Conservation (phyloP, 257 asterid genomes). For the Penstemon eatonii region DNA sequence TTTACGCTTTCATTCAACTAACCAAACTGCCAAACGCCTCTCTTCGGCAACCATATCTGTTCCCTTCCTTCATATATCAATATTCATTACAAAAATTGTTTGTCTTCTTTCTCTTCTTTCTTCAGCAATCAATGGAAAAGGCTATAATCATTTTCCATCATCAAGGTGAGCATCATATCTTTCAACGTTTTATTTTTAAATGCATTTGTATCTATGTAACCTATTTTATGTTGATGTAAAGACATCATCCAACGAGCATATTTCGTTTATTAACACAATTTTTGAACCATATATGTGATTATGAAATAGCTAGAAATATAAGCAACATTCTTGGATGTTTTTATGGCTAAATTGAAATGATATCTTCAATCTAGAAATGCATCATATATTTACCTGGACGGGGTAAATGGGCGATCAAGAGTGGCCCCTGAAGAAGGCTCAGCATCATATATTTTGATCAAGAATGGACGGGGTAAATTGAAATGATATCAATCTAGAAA, state of each 20-base stretch:
- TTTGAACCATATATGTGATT: too few species aligned
- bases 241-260: too few species aligned
- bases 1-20: conserved; percentile 34
- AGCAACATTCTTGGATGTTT: too few species aligned
- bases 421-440: neutral
- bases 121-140: conserved; percentile 18
- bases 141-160: conserved; percentile 21
- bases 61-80: conserved; percentile 20
- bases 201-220: neutral
- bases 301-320: too few species aligned
- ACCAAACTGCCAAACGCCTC: conserved; percentile 29
- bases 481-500: too few species aligned
- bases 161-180: conserved; percentile 28
- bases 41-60: conserved; percentile 14
- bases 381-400: conserved; percentile 30
- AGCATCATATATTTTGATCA: too few species aligned
- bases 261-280: too few species aligned
- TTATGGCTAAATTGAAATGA: too few species aligned
- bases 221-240: too few species aligned
- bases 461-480: too few species aligned
- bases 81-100: conserved; percentile 24
- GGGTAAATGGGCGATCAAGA: conserved; percentile 35
- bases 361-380: too few species aligned
- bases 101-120: conserved; percentile 24
- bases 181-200: neutral